Evolutionary conservation across 2,329 filamentous ascomycete genomes (phyloP).

Genomic region (Fusarium cyanostomum): DNA sequence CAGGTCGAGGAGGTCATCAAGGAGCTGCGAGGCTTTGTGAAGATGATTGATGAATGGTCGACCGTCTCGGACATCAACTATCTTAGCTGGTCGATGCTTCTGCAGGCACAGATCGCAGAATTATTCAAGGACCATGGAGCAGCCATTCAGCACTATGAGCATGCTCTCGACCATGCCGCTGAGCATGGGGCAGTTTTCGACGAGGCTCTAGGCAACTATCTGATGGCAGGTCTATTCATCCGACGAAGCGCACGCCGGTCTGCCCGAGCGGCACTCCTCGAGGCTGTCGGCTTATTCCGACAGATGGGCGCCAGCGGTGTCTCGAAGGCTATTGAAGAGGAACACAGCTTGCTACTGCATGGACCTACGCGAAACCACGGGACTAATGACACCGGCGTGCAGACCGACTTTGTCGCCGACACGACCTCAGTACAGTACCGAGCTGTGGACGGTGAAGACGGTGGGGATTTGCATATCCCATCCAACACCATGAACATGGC

Average conservation of each 20-base stretch:
- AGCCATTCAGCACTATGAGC: slow-evolving; percentile 73
- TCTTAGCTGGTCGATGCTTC: slow-evolving; percentile 71
- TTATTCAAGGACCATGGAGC: slow-evolving; percentile 64
- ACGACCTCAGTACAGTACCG: slow-evolving; percentile 62
- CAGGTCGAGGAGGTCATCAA: slow-evolving; percentile 60
- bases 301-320: slow-evolving; percentile 76
- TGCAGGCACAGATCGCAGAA: slow-evolving; percentile 76
- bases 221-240: slow-evolving; percentile 77
- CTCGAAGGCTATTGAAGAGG: slow-evolving; percentile 71
- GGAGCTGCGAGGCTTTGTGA: slow-evolving; percentile 64
- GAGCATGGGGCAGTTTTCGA: slow-evolving; percentile 74
- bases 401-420: slow-evolving; percentile 75
- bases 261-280: slow-evolving; percentile 73
- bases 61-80: slow-evolving; percentile 76
- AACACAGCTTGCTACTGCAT: slow-evolving; percentile 73
- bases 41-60: slow-evolving; percentile 71
- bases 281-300: slow-evolving; percentile 74
- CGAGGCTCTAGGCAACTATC: slow-evolving; percentile 76
- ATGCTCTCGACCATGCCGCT: slow-evolving; percentile 75
- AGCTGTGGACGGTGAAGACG: slow-evolving; percentile 56
- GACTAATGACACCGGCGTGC: slow-evolving; percentile 70
- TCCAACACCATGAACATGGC: slow-evolving; percentile 54
- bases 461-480: slow-evolving; percentile 54
- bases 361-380: slow-evolving; percentile 67
- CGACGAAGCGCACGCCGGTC: slow-evolving; percentile 72